Evolutionary conservation across 2,329 filamentous ascomycete genomes (phyloP).

Genomic region (Anisogramma anomala): DNA sequence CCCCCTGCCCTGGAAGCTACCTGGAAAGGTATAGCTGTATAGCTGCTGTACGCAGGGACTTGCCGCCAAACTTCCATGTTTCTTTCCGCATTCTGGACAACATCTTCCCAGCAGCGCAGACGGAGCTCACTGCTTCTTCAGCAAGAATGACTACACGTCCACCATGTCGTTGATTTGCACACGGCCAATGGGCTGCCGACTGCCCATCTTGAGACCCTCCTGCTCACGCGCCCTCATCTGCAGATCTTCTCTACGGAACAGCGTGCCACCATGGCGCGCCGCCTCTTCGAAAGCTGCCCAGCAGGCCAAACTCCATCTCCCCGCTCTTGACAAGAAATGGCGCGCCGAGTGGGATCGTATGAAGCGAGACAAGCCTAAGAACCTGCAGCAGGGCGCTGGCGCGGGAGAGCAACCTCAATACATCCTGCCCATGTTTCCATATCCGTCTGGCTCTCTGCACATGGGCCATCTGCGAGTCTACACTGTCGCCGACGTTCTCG

Average conservation of each 20-base stretch:
- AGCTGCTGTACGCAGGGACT: no score
- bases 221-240: conserved; percentile 6
- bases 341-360: conserved; percentile 31
- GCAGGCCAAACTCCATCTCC: conserved; percentile 31
- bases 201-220: conserved; percentile 14
- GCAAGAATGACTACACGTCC: conserved; percentile 16
- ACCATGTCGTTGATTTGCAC: conserved; percentile 20
- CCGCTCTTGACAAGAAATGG: conserved; percentile 41
- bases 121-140: conserved; percentile 7
- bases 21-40: no score
- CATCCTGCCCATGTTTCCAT: conserved; percentile 85
- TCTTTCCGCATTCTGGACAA: background rate
- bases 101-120: background rate
- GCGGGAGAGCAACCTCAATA: conserved; percentile 39
- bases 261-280: conserved; percentile 8
- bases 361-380: conserved; percentile 12
- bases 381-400: conserved; percentile 13
- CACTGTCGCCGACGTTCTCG: conserved; percentile 77
- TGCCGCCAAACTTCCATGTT: background rate
- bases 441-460: conserved; percentile 77
- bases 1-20: no score
- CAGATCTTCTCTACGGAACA: conserved; percentile 2
- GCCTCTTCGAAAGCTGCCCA: conserved; percentile 11
- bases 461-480: conserved; percentile 82
- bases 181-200: conserved; percentile 20